These are phyloP conservation scores for Penicillium chermesinum DNA, from an alignment of 495 filamentous ascomycete genomes.

Conservation along the genomic window DNA sequence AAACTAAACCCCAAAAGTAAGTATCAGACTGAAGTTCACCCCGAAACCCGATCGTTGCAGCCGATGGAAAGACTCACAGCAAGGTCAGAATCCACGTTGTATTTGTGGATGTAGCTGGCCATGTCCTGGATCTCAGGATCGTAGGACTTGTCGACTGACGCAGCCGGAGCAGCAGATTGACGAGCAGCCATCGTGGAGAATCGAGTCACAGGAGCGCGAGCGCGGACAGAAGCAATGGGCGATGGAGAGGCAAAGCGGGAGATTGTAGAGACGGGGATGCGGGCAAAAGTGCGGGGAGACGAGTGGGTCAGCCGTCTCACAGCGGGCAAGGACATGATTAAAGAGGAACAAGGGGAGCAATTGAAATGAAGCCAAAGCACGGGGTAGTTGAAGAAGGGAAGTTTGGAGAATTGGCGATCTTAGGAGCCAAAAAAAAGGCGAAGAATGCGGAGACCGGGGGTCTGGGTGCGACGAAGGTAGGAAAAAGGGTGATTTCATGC, in stretches of 20 bases:
- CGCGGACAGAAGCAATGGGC: constrained; percentile 16
- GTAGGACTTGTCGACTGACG: constrained; percentile 51
- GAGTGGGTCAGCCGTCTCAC: constrained; percentile 46
- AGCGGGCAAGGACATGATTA: constrained; percentile 28
- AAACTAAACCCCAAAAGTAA: constrained; percentile 49
- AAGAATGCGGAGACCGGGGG: constrained; percentile 12
- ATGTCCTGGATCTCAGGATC: constrained; percentile 94
- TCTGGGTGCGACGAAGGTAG: not conserved
- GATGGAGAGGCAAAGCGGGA: constrained; percentile 23
- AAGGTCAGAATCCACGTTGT: constrained; percentile 82
- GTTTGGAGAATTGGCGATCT: not conserved
- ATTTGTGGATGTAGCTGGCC: constrained; percentile 88
- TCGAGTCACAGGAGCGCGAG: constrained; percentile 16
- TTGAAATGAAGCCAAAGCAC: constrained; percentile 10
- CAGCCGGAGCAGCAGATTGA: constrained; percentile 34
- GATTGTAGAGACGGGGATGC: constrained; percentile 36
- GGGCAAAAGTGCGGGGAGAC: constrained; percentile 47
- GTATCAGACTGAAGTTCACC: not conserved
- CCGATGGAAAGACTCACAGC: constrained; percentile 59
- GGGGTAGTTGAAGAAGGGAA: constrained; percentile 9
- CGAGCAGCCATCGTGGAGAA: constrained; percentile 49
- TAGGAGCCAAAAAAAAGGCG: constrained; percentile 7
- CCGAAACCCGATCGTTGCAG: not conserved
- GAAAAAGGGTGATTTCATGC: constrained; percentile 15
- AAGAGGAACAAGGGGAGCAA: constrained; percentile 12